Percentiles rank a stretch among this genome's conserved stretches.
These are phyloP conservation scores for Salvia miltiorrhiza DNA, from an alignment of 257 asterid species.

Conservation along the genomic window DNA sequence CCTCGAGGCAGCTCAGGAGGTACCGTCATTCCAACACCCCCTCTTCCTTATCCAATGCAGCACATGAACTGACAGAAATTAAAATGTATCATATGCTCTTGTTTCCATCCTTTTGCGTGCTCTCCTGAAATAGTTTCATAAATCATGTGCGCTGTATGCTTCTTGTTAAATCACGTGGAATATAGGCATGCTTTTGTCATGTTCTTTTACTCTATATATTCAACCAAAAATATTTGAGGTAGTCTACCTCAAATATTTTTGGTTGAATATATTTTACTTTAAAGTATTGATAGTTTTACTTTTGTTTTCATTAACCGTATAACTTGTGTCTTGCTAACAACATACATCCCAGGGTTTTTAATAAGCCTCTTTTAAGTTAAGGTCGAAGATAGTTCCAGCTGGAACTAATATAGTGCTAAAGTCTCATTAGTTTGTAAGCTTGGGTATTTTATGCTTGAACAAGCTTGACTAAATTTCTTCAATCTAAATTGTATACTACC, in stretches of 20 bases:
- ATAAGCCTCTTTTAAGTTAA: too few relatives aligned
- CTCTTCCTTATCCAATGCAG: neutral
- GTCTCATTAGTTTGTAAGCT: neutral
- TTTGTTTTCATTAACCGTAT: neutral
- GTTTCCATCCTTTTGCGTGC: neutral
- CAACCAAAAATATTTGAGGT: too few relatives aligned
- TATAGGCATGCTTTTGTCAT: too few relatives aligned
- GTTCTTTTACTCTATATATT: too few relatives aligned
- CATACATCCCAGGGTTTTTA: neutral
- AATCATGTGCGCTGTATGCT: too few relatives aligned
- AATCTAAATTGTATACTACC: too few relatives aligned
- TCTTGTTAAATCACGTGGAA: too few relatives aligned
- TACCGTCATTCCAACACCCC: constrained; percentile 18
- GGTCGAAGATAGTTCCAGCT: neutral
- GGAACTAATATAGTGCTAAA: neutral
- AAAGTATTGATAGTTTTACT: neutral
- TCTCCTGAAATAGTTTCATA: neutral
- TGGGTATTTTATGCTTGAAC: neutral
- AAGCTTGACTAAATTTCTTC: too few relatives aligned
- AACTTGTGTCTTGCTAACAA: neutral
- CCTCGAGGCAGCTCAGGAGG: constrained; percentile 71
- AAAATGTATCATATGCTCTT: neutral
- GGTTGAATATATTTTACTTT: neutral
- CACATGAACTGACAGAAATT: neutral
- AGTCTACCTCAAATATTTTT: neutral